A percentile compares a stretch with the other conserved stretches of the same genome.
Conservation (phyloP, 345 rosid species). For the Murraya paniculata region DNA sequence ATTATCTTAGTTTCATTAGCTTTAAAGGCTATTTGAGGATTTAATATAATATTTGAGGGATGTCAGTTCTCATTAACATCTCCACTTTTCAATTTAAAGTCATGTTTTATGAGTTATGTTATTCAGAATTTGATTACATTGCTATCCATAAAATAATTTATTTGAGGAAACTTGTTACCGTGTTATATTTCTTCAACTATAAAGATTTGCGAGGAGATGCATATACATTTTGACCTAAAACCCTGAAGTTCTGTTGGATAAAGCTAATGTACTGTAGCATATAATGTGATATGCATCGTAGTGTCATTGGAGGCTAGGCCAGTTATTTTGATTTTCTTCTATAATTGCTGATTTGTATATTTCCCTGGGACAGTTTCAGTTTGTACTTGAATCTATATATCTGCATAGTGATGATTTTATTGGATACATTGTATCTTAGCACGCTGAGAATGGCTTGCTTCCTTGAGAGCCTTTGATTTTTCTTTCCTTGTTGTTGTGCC, state of each 20-base stretch:
- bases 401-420: not conserved
- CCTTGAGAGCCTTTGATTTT: not conserved
- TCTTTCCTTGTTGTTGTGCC: not conserved
- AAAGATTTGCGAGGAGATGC: not conserved
- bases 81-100: not conserved
- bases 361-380: not conserved
- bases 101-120: not conserved
- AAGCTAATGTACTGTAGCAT: not conserved
- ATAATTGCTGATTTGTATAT: not conserved
- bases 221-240: not conserved
- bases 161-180: not conserved
- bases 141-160: not conserved
- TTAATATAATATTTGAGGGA: not conserved
- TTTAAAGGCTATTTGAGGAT: not conserved
- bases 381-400: not conserved
- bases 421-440: not conserved
- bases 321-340: not conserved
- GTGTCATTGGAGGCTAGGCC: not conserved
- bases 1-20: not conserved
- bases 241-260: not conserved
- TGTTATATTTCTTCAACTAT: not conserved
- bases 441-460: not conserved
- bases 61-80: not conserved
- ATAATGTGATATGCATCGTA: not conserved
- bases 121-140: not conserved